Evolutionary conservation across 2,329 filamentous ascomycete genomes (phyloP).

Genomic region (Claviceps purpurea): DNA sequence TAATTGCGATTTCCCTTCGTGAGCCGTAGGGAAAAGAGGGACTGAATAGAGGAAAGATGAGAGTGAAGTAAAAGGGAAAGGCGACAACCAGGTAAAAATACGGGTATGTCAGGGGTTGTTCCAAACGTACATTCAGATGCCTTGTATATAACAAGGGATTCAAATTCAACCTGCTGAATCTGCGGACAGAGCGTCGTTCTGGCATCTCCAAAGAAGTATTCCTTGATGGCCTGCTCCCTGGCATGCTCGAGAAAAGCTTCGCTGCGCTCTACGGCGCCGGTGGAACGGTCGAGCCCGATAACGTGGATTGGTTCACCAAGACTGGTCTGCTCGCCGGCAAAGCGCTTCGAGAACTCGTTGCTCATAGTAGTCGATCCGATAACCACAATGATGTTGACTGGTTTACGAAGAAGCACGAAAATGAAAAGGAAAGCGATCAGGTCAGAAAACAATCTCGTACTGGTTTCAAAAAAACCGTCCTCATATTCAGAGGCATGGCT

Average conservation of each 20-base stretch:
- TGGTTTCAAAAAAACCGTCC: too few relatives aligned
- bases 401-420: constrained; percentile 6
- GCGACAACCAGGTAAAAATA: background rate
- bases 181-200: constrained; percentile 71
- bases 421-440: background rate
- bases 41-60: background rate
- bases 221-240: constrained; percentile 65
- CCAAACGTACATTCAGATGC: constrained; percentile 42
- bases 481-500: too few relatives aligned
- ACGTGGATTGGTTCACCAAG: constrained; percentile 59
- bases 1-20: background rate
- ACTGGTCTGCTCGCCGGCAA: constrained; percentile 41
- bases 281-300: constrained; percentile 69
- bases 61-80: background rate
- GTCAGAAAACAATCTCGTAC: too few relatives aligned
- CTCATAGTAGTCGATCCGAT: constrained; percentile 67
- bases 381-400: constrained; percentile 69
- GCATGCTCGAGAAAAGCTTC: constrained; percentile 58
- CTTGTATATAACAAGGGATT: constrained; percentile 59
- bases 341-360: constrained; percentile 59
- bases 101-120: background rate
- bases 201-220: constrained; percentile 86
- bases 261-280: constrained; percentile 69
- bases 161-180: constrained; percentile 72
- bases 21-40: background rate